Evolutionary conservation across 176 grass and related monocot species (phyloP), one percentile per base, ranked within the genome.

Genomic region (Oryza longistaminata): DNA sequence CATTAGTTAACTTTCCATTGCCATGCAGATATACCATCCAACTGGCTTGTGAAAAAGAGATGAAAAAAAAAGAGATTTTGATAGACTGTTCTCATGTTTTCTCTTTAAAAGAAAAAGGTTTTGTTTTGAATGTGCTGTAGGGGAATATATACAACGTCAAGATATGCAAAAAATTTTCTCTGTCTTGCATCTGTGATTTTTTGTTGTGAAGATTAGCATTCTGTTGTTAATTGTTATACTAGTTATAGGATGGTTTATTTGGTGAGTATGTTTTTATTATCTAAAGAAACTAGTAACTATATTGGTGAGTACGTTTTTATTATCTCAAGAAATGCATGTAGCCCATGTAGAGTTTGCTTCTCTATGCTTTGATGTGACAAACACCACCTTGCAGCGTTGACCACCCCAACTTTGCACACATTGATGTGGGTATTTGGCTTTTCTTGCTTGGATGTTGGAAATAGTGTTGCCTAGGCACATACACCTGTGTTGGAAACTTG

Each of bases 1-100:
- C 61, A 60, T 75, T 68, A 74, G 62, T 3, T 85, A 64, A 5
- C 44, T 58, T 68, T 24, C 6, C 64, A 68, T 62, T 72, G 25
- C 1, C 11, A 44, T 33, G 62, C 45, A 81, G 62, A 69, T 80
- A 70, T 64, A 68, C 17, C 11, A 71, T 10, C 39, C 37, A 1
- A 24, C 22, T 16, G 3, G 40, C 29, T 58, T 81, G 77, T 33
- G 37, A 39, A 39, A 65, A 29, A 40, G 5, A 40, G 29, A 31
- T 31, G 29, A 2, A 31, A 31, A 31, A 31, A 39, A 39, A 65
- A 29, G 8, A 77, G 14, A 53, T 71, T 53, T 2, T 82, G 45
- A 71, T 68, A 14, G 5, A 3, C 10, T 62, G 29, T 39, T 64
- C 15, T 37, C 39, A 22, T 29, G 26, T 21, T 70, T 66, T 48